Conservation (phyloP, 176 grass and related monocot species). For the Raddia distichophylla region DNA sequence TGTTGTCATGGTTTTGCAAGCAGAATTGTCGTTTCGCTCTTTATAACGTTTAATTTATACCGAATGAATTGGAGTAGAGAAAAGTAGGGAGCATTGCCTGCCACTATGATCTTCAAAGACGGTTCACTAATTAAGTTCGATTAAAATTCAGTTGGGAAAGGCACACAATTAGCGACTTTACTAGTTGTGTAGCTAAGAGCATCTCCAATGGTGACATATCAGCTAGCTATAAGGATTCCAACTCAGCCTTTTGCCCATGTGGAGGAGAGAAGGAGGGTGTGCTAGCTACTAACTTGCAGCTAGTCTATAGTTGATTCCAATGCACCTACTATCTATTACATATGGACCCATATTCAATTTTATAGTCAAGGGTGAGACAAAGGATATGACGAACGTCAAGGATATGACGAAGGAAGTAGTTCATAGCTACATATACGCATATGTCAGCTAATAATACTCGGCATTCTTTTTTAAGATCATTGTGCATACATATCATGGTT, state of each 20-base stretch:
- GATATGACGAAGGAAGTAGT: no score
- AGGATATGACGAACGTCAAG: no score
- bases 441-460: neutral
- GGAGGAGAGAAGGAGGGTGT: no score
- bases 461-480: neutral
- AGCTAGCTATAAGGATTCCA: no score
- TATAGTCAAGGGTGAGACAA: no score
- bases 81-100: slow-evolving; percentile 24
- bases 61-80: neutral
- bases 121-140: slow-evolving; percentile 40
- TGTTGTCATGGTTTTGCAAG: neutral
- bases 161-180: slow-evolving; percentile 31
- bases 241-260: no score
- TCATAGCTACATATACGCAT: no score
- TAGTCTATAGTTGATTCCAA: no score
- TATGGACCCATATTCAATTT: no score
- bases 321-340: no score
- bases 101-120: slow-evolving; percentile 39
- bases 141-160: slow-evolving; percentile 19
- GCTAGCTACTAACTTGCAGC: no score
- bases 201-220: no score
- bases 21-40: neutral
- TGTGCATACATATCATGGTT: neutral
- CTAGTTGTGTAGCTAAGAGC: slow-evolving; percentile 29
- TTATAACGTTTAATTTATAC: slow-evolving; percentile 1